Percentiles rank a stretch among this genome's conserved stretches.
Conservation (phyloP, 345 rosid genomes). For the Moringa oleifera region DNA sequence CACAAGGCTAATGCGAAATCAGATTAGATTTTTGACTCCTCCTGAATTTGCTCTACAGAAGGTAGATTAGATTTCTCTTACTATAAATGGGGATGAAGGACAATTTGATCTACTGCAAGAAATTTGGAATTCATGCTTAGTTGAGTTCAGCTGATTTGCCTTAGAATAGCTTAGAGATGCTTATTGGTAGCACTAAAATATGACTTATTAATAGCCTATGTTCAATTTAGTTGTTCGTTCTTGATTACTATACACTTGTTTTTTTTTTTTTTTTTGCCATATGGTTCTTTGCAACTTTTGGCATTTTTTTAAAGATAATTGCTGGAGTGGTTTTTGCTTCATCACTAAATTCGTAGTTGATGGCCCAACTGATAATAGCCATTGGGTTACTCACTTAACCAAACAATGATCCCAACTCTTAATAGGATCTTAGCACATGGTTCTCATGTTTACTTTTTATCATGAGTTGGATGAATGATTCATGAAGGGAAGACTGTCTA, state of each 20-base stretch:
- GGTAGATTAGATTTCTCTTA: neutral
- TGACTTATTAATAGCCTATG: neutral
- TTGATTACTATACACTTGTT: neutral
- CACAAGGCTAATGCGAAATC: no score
- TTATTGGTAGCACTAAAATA: no score
- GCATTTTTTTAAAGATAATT: neutral
- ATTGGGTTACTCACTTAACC: no score
- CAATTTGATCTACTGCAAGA: neutral
- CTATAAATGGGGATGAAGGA: neutral
- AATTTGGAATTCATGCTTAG: neutral
- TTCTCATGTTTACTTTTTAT: no score
- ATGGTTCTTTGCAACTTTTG: neutral
- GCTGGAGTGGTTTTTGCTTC: neutral
- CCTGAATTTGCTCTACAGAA: neutral
- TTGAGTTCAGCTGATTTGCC: neutral
- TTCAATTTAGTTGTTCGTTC: neutral
- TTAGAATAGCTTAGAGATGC: neutral
- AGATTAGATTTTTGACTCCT: neutral
- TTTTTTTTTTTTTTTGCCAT: no score
- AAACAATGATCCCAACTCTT: no score
- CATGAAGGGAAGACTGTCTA: no score
- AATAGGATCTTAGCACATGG: no score
- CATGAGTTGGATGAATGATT: no score
- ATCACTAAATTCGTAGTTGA: neutral
- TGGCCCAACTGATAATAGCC: neutral